A percentile compares a stretch with the other conserved stretches of the same genome.
Evolutionary conservation across 768 basidiomycete genomes (phyloP).

Genomic region (Filobasidium wieringae): DNA sequence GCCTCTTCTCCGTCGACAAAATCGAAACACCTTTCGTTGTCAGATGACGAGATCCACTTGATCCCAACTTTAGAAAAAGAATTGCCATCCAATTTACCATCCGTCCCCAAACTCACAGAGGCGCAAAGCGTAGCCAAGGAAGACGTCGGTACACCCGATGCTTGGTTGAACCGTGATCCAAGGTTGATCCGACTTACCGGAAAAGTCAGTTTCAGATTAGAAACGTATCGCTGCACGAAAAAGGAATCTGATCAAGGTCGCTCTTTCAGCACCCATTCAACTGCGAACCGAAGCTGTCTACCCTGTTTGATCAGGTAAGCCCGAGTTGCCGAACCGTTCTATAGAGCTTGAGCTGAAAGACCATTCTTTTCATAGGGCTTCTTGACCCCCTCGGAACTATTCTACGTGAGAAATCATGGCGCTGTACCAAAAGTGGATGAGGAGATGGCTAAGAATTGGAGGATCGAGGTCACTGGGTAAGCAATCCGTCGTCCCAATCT

Average conservation of each 20-base stretch:
- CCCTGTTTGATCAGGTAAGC: slow-evolving; percentile 42
- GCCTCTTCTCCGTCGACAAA: neutral
- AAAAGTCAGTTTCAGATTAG: slow-evolving; percentile 4
- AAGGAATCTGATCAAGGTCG: slow-evolving; percentile 13
- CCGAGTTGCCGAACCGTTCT: too few relatives aligned
- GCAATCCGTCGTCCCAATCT: slow-evolving; percentile 26
- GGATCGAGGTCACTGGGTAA: slow-evolving; percentile 43
- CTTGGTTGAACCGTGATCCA: slow-evolving; percentile 42
- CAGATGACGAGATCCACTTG: neutral
- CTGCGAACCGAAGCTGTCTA: slow-evolving; percentile 45
- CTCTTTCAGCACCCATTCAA: slow-evolving; percentile 50
- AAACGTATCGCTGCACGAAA: slow-evolving; percentile 25
- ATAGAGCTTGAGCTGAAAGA: too few relatives aligned
- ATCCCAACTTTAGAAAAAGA: too few relatives aligned
- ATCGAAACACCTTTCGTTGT: neutral
- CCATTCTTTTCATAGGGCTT: slow-evolving; percentile 43
- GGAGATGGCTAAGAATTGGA: slow-evolving; percentile 42
- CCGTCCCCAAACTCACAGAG: neutral
- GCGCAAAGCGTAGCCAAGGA: neutral
- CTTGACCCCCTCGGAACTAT: slow-evolving; percentile 48
- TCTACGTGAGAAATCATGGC: slow-evolving; percentile 56
- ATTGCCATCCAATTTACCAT: neutral
- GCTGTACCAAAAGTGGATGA: slow-evolving; percentile 47
- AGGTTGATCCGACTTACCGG: slow-evolving; percentile 46
- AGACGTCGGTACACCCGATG: slow-evolving; percentile 41